Base-by-base conservation (phyloP, 2,329 filamentous ascomycete species). In the Microdochium nivale region DNA sequence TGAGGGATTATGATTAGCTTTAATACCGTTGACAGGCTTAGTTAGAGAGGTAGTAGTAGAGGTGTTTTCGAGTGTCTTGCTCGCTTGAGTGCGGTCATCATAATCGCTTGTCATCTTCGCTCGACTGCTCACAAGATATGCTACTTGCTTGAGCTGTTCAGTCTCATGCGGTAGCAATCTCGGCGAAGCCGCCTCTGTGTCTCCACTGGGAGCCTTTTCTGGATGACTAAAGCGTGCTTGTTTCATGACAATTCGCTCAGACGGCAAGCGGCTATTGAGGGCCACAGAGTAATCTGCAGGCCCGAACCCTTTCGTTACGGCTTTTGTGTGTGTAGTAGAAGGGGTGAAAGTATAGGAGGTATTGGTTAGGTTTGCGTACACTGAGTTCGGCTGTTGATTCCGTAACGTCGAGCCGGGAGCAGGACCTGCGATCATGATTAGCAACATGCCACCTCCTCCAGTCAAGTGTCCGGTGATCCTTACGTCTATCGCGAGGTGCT, bases 61-160 rank as follows among this genome's bases (percentile, higher is more conserved):
- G 9, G 40, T 44, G 19, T 7, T 3, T 16, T 44, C 19, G 16
- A 19, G 8, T 3, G 40, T 11, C 40, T 11, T 5, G n/a, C 40
- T 3, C 13, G 40, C 5, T 19, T 7, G 7, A 23, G 9, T 21
- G 19, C 13, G 19, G 14, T 3, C 40, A 19, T 23, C 40, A 44
- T 13, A 23, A 13, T 44, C 19, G 19, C 19, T 23, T 44, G 40
- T 19, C 14, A 44, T 11, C 40, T 19, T 44, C 9, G 40, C 3
- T 7, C 40, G 40, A 23, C 40, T 69, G 51, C 59, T 58, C 50
- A 76, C 70, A 30, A 76, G 61, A 49, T 55, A 53, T 52, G 64
- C 58, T 40, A 76, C 58, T 19, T 74, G 55, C 27, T 60, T 56
- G 50, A 67, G 65, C 55, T 76, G 73, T 43, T 67, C 58, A 43